phyloP scores from a whole-genome alignment of 2,329 filamentous ascomycete genomes.

The Sordariomycetes sp. region DNA sequence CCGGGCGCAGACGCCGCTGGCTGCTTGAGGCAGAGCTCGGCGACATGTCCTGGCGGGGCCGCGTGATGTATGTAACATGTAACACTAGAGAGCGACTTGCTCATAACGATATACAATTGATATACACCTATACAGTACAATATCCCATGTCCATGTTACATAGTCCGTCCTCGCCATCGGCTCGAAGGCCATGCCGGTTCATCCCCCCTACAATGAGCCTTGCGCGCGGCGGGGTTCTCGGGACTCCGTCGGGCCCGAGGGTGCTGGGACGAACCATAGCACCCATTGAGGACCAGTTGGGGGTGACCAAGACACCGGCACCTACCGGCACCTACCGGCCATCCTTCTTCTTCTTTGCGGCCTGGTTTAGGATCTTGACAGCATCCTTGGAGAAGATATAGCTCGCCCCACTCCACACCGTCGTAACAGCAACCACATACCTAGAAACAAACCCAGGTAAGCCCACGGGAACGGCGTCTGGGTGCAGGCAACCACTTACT shows the following conservation, averaged over 20 bases:
- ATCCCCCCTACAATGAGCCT: no score
- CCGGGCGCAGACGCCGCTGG: neutral
- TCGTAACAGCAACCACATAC: slow-evolving; percentile 79
- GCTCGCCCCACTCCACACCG: slow-evolving; percentile 85
- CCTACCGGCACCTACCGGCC: neutral
- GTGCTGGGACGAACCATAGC: neutral
- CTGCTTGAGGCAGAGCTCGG: neutral
- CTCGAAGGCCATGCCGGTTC: no score
- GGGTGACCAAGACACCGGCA: neutral
- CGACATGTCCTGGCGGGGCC: neutral
- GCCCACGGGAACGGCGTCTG: slow-evolving; percentile 11
- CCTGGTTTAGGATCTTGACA: slow-evolving; percentile 64
- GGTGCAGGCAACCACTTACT: slow-evolving; percentile 35
- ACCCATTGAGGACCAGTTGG: neutral
- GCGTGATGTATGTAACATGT: neutral
- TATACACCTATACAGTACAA: neutral
- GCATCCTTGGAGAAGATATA: slow-evolving; percentile 88
- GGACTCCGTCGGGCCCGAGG: neutral
- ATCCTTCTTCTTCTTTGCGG: neutral
- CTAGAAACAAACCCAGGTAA: slow-evolving; percentile 30
- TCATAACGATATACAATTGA: neutral
- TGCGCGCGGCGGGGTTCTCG: no score
- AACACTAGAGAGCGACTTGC: neutral
- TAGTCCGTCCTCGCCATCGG: no score
- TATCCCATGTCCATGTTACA: neutral